These are phyloP conservation scores for Aspergillus affinis DNA, from an alignment of 495 filamentous ascomycete genomes.

Conservation along the genomic window DNA sequence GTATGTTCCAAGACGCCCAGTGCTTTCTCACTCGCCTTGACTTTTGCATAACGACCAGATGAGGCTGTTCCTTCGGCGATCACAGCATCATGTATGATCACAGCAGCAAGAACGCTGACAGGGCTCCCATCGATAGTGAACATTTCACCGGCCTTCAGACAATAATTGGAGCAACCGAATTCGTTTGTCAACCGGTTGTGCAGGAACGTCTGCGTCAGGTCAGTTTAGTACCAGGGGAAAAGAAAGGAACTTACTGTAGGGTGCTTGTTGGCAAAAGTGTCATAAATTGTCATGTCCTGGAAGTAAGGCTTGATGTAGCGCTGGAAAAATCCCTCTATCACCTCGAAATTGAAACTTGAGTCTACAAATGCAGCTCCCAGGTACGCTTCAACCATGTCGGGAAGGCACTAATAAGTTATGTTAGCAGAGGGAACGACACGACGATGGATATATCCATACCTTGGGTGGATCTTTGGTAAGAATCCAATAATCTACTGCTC, in stretches of 20 bases:
- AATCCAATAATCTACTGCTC: slow-evolving; percentile 79
- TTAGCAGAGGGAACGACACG: slow-evolving; percentile 8
- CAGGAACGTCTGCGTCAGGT: slow-evolving; percentile 49
- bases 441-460: slow-evolving; percentile 25
- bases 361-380: slow-evolving; percentile 91
- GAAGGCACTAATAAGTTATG: slow-evolving; percentile 56
- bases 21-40: slow-evolving; percentile 69
- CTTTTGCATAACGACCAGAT: slow-evolving; percentile 69
- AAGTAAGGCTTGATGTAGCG: slow-evolving; percentile 74
- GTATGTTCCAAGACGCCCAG: slow-evolving; percentile 58
- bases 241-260: slow-evolving; percentile 55
- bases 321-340: slow-evolving; percentile 76
- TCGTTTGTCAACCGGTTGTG: slow-evolving; percentile 48
- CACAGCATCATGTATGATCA: slow-evolving; percentile 73
- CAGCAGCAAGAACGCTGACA: slow-evolving; percentile 61
- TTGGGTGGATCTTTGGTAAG: slow-evolving; percentile 71
- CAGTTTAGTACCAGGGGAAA: slow-evolving; percentile 29
- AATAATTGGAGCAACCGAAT: slow-evolving; percentile 56
- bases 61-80: slow-evolving; percentile 60
- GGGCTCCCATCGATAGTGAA: slow-evolving; percentile 44
- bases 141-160: slow-evolving; percentile 52
- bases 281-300: slow-evolving; percentile 84
- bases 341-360: slow-evolving; percentile 72
- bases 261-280: slow-evolving; percentile 85
- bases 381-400: slow-evolving; percentile 89